Percentiles rank a stretch among this genome's conserved stretches.
These are phyloP conservation scores for Backusella tuberculispora DNA, from an alignment of 192 early-diverging fungal genomes.

Conservation along the genomic window DNA sequence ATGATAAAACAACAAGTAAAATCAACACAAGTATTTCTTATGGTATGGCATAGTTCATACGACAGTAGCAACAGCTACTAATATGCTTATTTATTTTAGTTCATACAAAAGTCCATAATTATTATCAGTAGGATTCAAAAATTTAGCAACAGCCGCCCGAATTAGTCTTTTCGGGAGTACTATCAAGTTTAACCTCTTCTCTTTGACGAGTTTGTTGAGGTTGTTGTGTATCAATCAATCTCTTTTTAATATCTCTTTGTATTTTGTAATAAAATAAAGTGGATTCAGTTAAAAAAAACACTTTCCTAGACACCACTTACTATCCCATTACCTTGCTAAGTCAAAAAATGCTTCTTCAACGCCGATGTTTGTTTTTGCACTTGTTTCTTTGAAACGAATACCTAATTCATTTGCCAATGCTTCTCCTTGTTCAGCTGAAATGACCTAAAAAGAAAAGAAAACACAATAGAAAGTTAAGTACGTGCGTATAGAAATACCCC, in stretches of 20 bases:
- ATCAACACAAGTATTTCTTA: background rate
- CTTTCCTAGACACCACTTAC: background rate
- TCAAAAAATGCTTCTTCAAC: constrained; percentile 98
- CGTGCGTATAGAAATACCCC: background rate
- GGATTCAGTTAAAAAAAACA: background rate
- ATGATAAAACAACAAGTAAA: background rate
- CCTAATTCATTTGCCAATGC: constrained; percentile 92
- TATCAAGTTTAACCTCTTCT: constrained; percentile 39
- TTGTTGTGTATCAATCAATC: constrained; percentile 89
- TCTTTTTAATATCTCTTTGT: constrained; percentile 94
- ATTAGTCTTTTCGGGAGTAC: constrained; percentile 13
- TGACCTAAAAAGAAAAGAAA: constrained; percentile 41
- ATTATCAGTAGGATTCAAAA: background rate
- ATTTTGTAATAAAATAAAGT: constrained; percentile 1
- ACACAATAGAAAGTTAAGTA: background rate
- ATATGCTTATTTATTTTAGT: background rate
- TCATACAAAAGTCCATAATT: constrained; percentile 3
- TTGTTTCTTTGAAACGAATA: constrained; percentile 96
- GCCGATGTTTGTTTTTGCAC: constrained; percentile 97
- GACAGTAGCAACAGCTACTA: too few species aligned
- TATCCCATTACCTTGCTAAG: constrained; percentile 72
- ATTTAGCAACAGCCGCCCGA: background rate
- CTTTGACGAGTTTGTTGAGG: constrained; percentile 39
- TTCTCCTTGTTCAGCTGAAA: constrained; percentile 94
- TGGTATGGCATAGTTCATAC: too few species aligned